A percentile compares a stretch with the other conserved stretches of the same genome.
phyloP scores from a whole-genome alignment of 139 green algal genomes.

The Coelastrella sp. region DNA sequence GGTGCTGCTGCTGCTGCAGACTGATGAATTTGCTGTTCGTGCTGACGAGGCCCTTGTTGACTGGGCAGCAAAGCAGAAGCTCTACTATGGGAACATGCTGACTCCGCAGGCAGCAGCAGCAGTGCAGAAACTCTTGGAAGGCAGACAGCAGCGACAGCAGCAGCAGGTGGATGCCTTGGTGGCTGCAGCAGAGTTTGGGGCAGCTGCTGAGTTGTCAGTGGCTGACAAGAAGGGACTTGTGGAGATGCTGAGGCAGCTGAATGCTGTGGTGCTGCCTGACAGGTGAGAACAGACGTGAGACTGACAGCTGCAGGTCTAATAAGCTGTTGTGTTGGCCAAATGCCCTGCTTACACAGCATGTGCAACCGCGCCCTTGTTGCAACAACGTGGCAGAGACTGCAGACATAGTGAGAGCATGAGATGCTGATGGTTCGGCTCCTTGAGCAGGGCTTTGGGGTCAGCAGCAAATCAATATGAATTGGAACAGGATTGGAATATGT shows the following conservation, averaged over 20 bases:
- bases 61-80: constrained; percentile 37
- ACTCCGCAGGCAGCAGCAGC: constrained; percentile 24
- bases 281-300: background rate
- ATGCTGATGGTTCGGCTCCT: too few relatives aligned
- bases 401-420: too few relatives aligned
- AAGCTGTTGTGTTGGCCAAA: too few relatives aligned
- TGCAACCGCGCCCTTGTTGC: too few relatives aligned
- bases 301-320: too few relatives aligned
- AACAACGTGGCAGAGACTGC: too few relatives aligned
- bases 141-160: background rate
- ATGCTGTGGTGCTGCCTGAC: constrained; percentile 38
- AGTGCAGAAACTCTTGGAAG: constrained; percentile 21
- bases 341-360: too few relatives aligned
- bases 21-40: constrained; percentile 36
- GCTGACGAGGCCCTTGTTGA: background rate
- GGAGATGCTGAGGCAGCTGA: constrained; percentile 36
- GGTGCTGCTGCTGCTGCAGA: constrained; percentile 16
- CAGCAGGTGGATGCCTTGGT: background rate
- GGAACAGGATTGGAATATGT: too few relatives aligned
- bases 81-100: constrained; percentile 27
- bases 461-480: too few relatives aligned
- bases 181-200: background rate
- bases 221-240: constrained; percentile 25
- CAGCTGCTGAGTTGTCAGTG: background rate
- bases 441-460: too few relatives aligned